These are phyloP conservation scores for Ceratorhiza oryzae-sativae DNA, from an alignment of 1,284 basidiomycete genomes.

Conservation along the genomic window DNA sequence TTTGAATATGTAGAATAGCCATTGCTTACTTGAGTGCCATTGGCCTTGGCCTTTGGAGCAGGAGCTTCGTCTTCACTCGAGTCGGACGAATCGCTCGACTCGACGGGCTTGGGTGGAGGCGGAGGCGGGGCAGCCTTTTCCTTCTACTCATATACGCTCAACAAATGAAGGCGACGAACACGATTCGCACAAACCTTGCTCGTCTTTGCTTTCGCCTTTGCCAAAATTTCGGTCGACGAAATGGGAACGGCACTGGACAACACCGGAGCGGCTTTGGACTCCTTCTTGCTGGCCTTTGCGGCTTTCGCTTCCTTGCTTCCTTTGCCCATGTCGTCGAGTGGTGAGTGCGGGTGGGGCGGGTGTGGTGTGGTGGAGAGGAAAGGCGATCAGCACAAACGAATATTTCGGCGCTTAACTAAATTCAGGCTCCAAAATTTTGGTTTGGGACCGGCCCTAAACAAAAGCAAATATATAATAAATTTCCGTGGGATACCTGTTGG, in stretches of 20 bases:
- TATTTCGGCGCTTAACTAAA: slow-evolving; percentile 23
- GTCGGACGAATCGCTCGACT: slow-evolving; percentile 37
- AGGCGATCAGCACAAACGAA: slow-evolving; percentile 36
- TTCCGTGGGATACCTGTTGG: not conserved
- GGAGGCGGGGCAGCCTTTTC: slow-evolving; percentile 30
- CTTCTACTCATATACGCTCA: slow-evolving; percentile 12
- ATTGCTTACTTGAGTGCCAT: slow-evolving; percentile 17
- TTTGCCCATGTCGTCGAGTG: slow-evolving; percentile 1
- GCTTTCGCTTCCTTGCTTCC: not conserved
- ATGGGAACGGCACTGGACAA: slow-evolving; percentile 15
- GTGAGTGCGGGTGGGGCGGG: not conserved
- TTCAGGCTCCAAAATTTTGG: slow-evolving; percentile 36
- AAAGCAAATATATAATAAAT: slow-evolving; percentile 29
- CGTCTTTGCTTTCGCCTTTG: slow-evolving; percentile 15
- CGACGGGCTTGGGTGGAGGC: slow-evolving; percentile 27
- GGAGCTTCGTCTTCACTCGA: slow-evolving; percentile 38
- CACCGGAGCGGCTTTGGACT: slow-evolving; percentile 45
- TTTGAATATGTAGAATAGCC: not conserved
- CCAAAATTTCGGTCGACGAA: slow-evolving; percentile 15
- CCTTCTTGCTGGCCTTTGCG: slow-evolving; percentile 43
- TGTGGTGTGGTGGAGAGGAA: slow-evolving; percentile 26
- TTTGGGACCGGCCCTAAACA: slow-evolving; percentile 24
- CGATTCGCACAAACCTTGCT: slow-evolving; percentile 29
- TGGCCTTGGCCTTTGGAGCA: slow-evolving; percentile 25
- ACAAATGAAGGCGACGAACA: not conserved